Evolutionary conservation across 805 yeast genomes (phyloP).

Genomic region (Cyberlindnera subsufficiens): DNA sequence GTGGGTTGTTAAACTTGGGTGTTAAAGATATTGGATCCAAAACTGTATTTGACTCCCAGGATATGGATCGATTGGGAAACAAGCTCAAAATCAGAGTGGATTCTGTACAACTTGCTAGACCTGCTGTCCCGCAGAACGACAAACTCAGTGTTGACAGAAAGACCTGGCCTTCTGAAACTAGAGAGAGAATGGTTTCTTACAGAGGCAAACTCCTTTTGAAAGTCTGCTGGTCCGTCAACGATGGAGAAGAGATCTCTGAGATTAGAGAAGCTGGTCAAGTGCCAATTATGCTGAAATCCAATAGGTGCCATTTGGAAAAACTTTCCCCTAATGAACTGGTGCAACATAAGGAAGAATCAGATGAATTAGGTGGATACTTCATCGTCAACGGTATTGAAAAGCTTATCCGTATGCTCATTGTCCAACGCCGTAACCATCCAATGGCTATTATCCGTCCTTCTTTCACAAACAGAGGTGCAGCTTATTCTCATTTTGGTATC

Average conservation of each 20-base stretch:
- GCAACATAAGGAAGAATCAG: conserved; percentile 77
- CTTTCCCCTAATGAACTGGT: conserved; percentile 81
- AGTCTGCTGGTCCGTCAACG: conserved; percentile 82
- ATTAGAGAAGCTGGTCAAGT: conserved; percentile 86
- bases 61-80: conserved; percentile 70
- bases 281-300: conserved; percentile 87
- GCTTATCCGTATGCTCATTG: conserved; percentile 93
- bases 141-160: conserved; percentile 71
- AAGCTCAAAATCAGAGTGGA: conserved; percentile 82
- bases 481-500: conserved; percentile 85
- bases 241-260: conserved; percentile 75
- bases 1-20: conserved; percentile 79
- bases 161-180: conserved; percentile 78
- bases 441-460: conserved; percentile 97
- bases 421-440: conserved; percentile 95
- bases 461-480: conserved; percentile 88
- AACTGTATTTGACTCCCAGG: conserved; percentile 78
- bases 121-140: conserved; percentile 66
- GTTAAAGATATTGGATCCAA: conserved; percentile 85
- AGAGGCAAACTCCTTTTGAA: conserved; percentile 73
- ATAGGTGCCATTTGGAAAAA: conserved; percentile 85
- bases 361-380: conserved; percentile 95
- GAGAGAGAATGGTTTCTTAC: conserved; percentile 85
- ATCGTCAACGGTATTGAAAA: conserved; percentile 94
- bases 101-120: conserved; percentile 80